Evolutionary conservation across 2,329 filamentous ascomycete genomes (phyloP), one percentile per base, ranked within the genome.

Genomic region (Microcera coccophila): DNA sequence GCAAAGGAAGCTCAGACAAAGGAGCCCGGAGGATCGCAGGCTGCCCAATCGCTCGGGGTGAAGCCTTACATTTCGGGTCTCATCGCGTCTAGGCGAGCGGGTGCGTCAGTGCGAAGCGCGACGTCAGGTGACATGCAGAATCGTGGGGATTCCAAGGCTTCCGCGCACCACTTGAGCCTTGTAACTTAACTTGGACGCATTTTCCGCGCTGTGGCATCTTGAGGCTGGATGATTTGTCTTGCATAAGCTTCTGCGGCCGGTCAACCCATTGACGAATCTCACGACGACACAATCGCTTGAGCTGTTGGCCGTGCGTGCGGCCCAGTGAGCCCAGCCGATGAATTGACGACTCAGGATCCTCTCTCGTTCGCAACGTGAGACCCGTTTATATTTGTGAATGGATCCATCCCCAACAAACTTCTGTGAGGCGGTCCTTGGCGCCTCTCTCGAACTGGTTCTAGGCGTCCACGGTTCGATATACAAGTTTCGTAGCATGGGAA

Each of bases 41-140:
- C 29, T 7, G 15, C 15, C 29, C 29, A 32, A 32, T 32, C 29
- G n/a, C 8, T 32, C 15, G 29, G 29, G 15, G 29, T 32, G 29
- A 32, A 32, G 29, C 29, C 29, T 32, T 32, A 32, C 29, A n/a
- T 35, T 18, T 35, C 17, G 33, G 33, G 16, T 35, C 16, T 5
- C 16, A 20, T 35, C 33, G 33, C 33, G 33, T 35, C 16, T 35
- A 32, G 29, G 15, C 12, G 8, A 14, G 29, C 10, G 16, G 18
- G 16, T 18, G 33, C 36, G 39, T 42, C 43, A 38, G 47, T 39
- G 41, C 45, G 35, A 28, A 21, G 39, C 56, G 56, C 54, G 56
- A 48, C 49, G 48, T 59, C 56, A 59, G 56, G 56, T 59, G 56
- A 59, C 51, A 16, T 39, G 43, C 45, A 44, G 36, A 24, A 40